phyloP scores from a whole-genome alignment of 495 filamentous ascomycete species.

The Friedmanniomyces endolithicus region DNA sequence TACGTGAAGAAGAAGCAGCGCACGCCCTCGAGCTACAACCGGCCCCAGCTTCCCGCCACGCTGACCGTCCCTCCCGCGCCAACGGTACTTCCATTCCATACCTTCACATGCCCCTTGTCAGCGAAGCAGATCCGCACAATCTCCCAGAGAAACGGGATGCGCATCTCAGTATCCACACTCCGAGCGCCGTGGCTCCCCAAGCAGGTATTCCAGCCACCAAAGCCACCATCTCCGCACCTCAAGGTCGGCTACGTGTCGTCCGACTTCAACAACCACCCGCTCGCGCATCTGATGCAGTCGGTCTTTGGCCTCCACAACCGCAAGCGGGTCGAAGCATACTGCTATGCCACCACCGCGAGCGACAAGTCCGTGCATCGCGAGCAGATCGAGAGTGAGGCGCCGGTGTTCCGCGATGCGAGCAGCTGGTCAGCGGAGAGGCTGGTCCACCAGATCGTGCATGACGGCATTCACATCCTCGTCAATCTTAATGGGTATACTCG shows the following conservation, averaged over 20 bases:
- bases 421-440: slow-evolving; percentile 74
- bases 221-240: slow-evolving; percentile 68
- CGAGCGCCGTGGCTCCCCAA: slow-evolving; percentile 72
- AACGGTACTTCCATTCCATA: slow-evolving; percentile 96
- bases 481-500: slow-evolving; percentile 97
- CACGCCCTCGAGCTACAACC: slow-evolving; percentile 48
- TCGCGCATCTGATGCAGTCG: slow-evolving; percentile 97
- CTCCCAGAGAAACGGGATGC: slow-evolving; percentile 84
- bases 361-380: slow-evolving; percentile 84
- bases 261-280: slow-evolving; percentile 97
- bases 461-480: slow-evolving; percentile 90
- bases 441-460: slow-evolving; percentile 80
- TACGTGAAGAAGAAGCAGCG: slow-evolving; percentile 51
- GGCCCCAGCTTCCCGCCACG: slow-evolving; percentile 62
- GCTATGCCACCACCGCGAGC: slow-evolving; percentile 91
- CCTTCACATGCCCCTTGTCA: slow-evolving; percentile 88
- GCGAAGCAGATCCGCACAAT: slow-evolving; percentile 91
- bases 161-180: slow-evolving; percentile 83
- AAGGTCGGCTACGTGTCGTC: slow-evolving; percentile 94
- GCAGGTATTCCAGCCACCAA: slow-evolving; percentile 69
- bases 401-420: slow-evolving; percentile 81
- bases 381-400: slow-evolving; percentile 90
- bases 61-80: slow-evolving; percentile 79
- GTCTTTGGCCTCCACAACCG: slow-evolving; percentile 87
- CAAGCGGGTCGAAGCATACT: slow-evolving; percentile 65